Conservation (phyloP, 805 yeast genomes). For the Nakazawaea ishiwadae region DNA sequence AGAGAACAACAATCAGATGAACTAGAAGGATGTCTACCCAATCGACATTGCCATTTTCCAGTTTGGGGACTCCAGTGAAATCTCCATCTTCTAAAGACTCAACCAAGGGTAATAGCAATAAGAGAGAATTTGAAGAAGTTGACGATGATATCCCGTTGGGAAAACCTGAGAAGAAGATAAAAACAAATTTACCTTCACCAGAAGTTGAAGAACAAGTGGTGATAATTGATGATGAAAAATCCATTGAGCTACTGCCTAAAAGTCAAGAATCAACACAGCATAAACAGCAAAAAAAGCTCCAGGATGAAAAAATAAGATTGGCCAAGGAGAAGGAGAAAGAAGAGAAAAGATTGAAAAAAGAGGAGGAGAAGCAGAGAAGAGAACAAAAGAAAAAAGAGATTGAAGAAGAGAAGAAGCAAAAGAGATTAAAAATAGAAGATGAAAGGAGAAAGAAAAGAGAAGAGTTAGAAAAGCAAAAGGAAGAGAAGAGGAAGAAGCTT, state of each 20-base stretch:
- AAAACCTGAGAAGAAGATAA: not conserved
- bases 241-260: not conserved
- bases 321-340: slow-evolving; percentile 9
- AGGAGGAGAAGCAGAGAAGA: slow-evolving; percentile 21
- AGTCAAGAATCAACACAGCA: slow-evolving; percentile 1
- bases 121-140: not conserved
- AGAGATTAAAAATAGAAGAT: slow-evolving; percentile 28
- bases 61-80: slow-evolving; percentile 5
- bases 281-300: not conserved
- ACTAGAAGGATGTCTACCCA: slow-evolving; percentile 5
- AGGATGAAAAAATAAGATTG: slow-evolving; percentile 1
- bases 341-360: slow-evolving; percentile 29
- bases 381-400: slow-evolving; percentile 21
- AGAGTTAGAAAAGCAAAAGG: slow-evolving; percentile 18
- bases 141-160: not conserved
- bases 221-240: not conserved
- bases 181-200: slow-evolving; percentile 5
- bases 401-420: slow-evolving; percentile 23
- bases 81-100: not conserved
- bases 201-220: slow-evolving; percentile 3
- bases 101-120: not conserved
- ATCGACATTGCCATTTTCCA: slow-evolving; percentile 11
- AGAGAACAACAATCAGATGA: not conserved
- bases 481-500: slow-evolving; percentile 16
- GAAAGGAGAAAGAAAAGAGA: slow-evolving; percentile 22